phyloP scores from a whole-genome alignment of 129 eudicot genomes.

The Apium graveolens region DNA sequence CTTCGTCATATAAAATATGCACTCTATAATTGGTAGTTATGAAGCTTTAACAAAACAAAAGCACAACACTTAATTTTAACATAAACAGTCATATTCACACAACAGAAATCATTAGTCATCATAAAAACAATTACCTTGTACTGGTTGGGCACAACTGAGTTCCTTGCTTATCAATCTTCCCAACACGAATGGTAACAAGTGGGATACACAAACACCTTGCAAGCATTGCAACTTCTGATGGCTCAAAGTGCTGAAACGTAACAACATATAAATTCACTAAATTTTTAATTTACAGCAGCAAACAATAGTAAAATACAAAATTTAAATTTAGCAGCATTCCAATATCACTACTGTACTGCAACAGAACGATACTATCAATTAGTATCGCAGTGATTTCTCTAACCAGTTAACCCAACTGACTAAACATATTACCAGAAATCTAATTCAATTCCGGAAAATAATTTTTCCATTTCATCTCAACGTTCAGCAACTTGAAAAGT shows the following conservation, averaged over 20 bases:
- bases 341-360: not conserved
- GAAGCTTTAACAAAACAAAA: not conserved
- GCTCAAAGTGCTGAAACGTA: slow-evolving; percentile 67
- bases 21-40: not conserved
- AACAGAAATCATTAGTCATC: not conserved
- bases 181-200: slow-evolving; percentile 78
- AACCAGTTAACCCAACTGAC: not conserved
- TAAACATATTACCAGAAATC: not conserved
- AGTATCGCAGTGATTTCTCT: not conserved
- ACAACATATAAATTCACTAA: not conserved
- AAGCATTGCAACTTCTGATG: slow-evolving; percentile 76
- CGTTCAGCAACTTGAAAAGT: not conserved
- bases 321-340: not conserved
- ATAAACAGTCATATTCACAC: not conserved
- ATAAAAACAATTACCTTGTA: slow-evolving; percentile 41
- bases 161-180: slow-evolving; percentile 78
- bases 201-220: slow-evolving; percentile 88
- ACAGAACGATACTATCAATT: not conserved
- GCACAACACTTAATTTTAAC: not conserved
- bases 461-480: not conserved
- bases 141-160: slow-evolving; percentile 51
- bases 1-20: not conserved
- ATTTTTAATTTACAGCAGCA: not conserved
- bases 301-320: not conserved
- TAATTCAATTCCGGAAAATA: not conserved